Base-by-base conservation (phyloP, 73 alveolate species). In the Tetrahymena thermophila region DNA sequence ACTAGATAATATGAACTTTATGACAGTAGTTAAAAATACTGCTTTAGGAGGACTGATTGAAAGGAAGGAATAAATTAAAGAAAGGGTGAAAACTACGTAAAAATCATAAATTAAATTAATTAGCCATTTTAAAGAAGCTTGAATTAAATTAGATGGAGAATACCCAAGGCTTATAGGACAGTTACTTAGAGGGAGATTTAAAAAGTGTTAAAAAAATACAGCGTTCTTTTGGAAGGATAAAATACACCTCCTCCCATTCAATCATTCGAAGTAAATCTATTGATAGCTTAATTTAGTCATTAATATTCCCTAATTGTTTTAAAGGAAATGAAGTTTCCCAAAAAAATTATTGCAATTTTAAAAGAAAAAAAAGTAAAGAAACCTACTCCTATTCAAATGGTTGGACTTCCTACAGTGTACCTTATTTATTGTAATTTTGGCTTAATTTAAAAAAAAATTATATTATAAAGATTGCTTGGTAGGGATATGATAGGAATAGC, bases 401-500 rank as follows among this genome's bases (percentile, higher is more conserved):
- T 94, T 19, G 98, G 97, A 28, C 56, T 96, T 17, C 98, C 98
- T 21, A 71, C 96, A n/a, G 96, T 57, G 96, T 94, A 94, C 15
- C 21, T 2, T 1, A 37, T 31, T 84, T 5, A 43, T 38, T 17
- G 0, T 23, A 28, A 84, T 0, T 28, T 71, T 19, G 3, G 4
- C 5, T 71, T 6, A 25, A 25, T 71, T 25, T 15, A 4, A 71
- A 71, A 71, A n/a, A n/a, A 71, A 57, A 98, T 97, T 94, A 56
- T 98, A 7, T 94, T 97, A 14, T 98, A 71, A 93, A 97, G 99
- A 3, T 97, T 98, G 83, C 95, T 96, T 95, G 99, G 99, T 10
- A 97, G 99, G 94, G 99, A 98, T 93, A 98, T 98, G 43, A 98
- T 98, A 37, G 99, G 99, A 58, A 96, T 98, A 31, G 99, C 99